Percentiles rank a stretch among this genome's conserved stretches.
These are phyloP conservation scores for Yarrowia osloensis DNA, from an alignment of 805 yeast genomes.

Conservation along the genomic window DNA sequence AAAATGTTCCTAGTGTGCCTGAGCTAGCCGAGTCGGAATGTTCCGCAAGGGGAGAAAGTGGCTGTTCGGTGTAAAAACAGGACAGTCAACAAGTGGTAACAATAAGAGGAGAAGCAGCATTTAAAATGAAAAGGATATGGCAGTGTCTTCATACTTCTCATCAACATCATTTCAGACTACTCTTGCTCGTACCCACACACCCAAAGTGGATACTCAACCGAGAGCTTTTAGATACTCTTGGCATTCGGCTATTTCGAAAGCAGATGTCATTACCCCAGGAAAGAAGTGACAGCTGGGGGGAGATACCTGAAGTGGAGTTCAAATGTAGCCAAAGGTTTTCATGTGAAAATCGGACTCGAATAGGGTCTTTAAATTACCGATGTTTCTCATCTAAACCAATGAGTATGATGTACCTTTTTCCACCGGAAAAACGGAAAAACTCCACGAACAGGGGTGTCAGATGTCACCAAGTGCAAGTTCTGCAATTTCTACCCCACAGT, in stretches of 20 bases:
- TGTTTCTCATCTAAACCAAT: no score
- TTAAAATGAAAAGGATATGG: no score
- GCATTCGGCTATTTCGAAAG: not conserved
- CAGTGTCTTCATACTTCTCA: no score
- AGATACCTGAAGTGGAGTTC: no score
- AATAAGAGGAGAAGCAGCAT: no score
- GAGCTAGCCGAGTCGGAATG: not conserved
- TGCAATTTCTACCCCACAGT: not conserved
- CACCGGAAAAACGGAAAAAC: slow-evolving; percentile 4
- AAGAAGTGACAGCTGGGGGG: not conserved
- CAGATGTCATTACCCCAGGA: not conserved
- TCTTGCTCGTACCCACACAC: not conserved
- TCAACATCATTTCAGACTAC: not conserved
- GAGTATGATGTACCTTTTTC: not conserved
- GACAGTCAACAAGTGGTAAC: not conserved
- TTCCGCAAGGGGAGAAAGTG: no score
- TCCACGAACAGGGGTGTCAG: not conserved
- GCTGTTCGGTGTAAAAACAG: no score
- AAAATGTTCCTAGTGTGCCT: not conserved
- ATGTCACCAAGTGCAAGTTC: not conserved
- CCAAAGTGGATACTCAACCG: not conserved
- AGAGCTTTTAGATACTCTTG: not conserved
- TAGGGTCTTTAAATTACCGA: no score
- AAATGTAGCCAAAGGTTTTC: no score
- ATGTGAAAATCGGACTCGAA: no score